Evolutionary conservation across 2,329 filamentous ascomycete species (phyloP), one percentile per base, ranked within the genome.

Genomic region (Domatiomyces catenatus): DNA sequence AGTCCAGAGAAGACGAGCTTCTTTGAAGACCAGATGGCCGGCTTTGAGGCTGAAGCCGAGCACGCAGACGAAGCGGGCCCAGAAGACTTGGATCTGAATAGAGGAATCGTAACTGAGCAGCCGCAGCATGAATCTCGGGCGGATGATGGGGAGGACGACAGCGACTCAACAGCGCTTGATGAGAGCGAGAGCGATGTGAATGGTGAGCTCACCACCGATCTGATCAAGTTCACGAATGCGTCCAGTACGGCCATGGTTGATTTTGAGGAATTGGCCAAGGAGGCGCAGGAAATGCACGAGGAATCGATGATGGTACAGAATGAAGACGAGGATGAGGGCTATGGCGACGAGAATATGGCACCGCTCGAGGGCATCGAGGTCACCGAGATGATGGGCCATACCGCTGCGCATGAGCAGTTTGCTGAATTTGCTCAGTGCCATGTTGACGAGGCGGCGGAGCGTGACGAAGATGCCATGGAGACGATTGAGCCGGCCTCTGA

Each of bases 271-370:
- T 48, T 58, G 4, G 56, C 53, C 7, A 24, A 50, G 26, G 56
- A 57, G 42, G 57, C 55, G 10, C 56, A 61, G 17, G 48, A 52
- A 8, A 42, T 48, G 12, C 48, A 56, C 26, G 51, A 49, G 3
- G 52, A 58, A 43, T 49, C 48, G 10, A 39, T 15, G 3, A 39
- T 15, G 10, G 32, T 4, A 39, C 18, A 49, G 4, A 65, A 67
- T 20, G 61, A 67, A 18, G 53, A 67, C 2, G 65, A 72, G 1
- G 65, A 70, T 8, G 75, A 83, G 55, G 76, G 81, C 55, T 83
- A 83, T 59, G 79, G 74, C 2, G 79, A 84, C 57, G 81, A 84
- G 61, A 84, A 84, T 61, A 70, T 72, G 8, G 51, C 53, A 46
- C 54, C 57, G 18, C 32, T 39, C 5, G 10, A 39, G 10, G 32